Conservation (phyloP, 441 rosid species). For the Croton laevigatus region DNA sequence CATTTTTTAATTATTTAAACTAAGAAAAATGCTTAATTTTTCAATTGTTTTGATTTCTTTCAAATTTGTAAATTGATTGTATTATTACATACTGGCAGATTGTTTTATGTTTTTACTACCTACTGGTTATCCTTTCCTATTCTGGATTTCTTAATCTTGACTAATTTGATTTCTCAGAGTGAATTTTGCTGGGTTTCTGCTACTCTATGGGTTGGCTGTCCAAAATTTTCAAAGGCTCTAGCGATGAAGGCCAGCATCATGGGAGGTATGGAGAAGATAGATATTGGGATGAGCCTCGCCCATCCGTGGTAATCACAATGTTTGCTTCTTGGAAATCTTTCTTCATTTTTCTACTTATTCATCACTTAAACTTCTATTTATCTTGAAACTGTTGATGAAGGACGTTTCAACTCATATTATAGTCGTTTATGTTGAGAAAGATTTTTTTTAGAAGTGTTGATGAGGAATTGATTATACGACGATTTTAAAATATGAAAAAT, state of each 20-base stretch:
- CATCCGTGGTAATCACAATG: conserved; percentile 47
- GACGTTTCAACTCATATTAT: too few species aligned
- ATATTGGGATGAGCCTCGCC: conserved; percentile 49
- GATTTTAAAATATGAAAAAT: too few species aligned
- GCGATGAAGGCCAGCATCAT: conserved; percentile 45
- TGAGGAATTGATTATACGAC: too few species aligned
- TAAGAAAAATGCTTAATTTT: not conserved
- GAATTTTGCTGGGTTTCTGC: conserved; percentile 23
- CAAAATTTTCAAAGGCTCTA: conserved; percentile 60
- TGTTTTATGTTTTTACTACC: not conserved
- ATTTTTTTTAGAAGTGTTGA: too few species aligned
- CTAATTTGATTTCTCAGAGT: conserved; percentile 29
- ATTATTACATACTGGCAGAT: not conserved
- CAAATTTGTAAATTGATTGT: not conserved
- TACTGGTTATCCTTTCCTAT: conserved; percentile 15
- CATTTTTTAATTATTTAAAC: not conserved
- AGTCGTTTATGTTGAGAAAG: too few species aligned
- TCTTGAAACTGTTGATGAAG: conserved; percentile 31
- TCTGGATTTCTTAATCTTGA: conserved; percentile 14
- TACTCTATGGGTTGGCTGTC: conserved; percentile 69
- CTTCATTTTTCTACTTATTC: not conserved
- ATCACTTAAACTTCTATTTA: not conserved
- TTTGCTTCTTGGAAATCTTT: not conserved
- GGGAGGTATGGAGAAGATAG: conserved; percentile 46
- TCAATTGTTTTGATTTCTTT: not conserved